Base-by-base conservation (phyloP, 2,329 filamentous ascomycete species). In the Beauveria asiatica region DNA sequence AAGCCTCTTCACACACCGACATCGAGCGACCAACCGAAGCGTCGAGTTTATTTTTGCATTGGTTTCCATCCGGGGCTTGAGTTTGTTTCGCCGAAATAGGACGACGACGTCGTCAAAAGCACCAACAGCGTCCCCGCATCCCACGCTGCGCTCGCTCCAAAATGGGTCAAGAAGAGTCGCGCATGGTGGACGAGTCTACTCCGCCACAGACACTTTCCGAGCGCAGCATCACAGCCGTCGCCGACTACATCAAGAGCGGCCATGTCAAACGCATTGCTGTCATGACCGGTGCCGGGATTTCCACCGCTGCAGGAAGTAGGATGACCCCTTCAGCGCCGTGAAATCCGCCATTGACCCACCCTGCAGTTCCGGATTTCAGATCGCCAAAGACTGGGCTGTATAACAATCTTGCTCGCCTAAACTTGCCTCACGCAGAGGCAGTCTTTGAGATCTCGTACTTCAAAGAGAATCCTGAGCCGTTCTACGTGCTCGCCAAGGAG, bases 371-470 rank as follows among this genome's bases (percentile, higher is more conserved):
- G 63, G 94, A 99, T 75, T 99, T 97, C 73, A 83, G 94, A 64
- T 96, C 92, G 2, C 92, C 93, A 63, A 88, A 91, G 61, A 97
- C 93, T 0, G 94, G 94, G 3, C 83, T 99, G 11, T 99, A 99
- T 73, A 87, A 90, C 67, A 97, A 97, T 69, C 85, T 99, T 19
- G 88, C 89, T 23, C 84, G 89, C 57, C 82, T 97, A 37, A 85
- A 96, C 62, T 82, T 99, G 0, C 92, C 92, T 0, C 87, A 93
- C 68, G 88, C 93, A 23, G 92, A 97, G 75, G 92, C 91, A 39
- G 91, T 97, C 49, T 97, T 99, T 74, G 92, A 96, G 69, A 93
- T 99, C 64, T 79, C 80, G 61, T 99, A 90, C 78, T 99, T 99
- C 76, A 83, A 87, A 63, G 70, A 86, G 48, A 88, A 96, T 65